Base-by-base conservation (phyloP, 2,329 filamentous ascomycete genomes). In the Cercospora sojina region DNA sequence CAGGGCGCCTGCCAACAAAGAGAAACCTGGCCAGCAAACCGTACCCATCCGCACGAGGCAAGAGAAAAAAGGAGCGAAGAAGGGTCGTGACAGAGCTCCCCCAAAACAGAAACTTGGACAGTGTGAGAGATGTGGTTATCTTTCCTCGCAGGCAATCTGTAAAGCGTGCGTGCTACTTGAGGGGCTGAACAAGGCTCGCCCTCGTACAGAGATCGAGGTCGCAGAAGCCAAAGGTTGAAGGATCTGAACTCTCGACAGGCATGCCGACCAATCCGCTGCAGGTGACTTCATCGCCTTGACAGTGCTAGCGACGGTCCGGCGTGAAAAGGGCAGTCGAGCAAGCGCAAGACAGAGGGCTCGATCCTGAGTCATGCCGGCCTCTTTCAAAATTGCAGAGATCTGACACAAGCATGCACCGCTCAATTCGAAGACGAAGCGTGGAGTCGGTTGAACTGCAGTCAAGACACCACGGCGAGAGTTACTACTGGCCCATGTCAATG, bases 121-220 rank as follows among this genome's bases (percentile, higher is more conserved):
- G 70, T 99, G 95, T 76, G 87, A 90, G 74, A 89, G 87, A 61
- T 99, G 95, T 73, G 95, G 95, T 13, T 99, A 98, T 77, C 91
- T 99, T 79, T 97, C 95, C 2, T 97, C 93, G 73, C 95, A 99
- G 79, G 86, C 87, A 31, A 87, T 97, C 43, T 99, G 95, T 80
- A 96, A 99, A 79, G 95, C 95, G 0, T 99, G 95, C 77, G 90
- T 89, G 68, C 82, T 99, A 53, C 85, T 99, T 2, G 93, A 98
- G 73, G 92, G 91, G 0, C 79, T 99, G 57, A 99, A 99, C 77
- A 97, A 95, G 74, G 87, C 83, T 68, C 72, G 82, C 10, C 82
- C 83, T 0, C 81, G 80, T 59, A 77, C 75, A 4, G 74, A 73
- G 25, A 78, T 82, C 49, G 76, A 76, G 27, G 72, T 80, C 0